Base-by-base conservation (phyloP, 805 yeast genomes). In the Metschnikowia amazonensis region DNA sequence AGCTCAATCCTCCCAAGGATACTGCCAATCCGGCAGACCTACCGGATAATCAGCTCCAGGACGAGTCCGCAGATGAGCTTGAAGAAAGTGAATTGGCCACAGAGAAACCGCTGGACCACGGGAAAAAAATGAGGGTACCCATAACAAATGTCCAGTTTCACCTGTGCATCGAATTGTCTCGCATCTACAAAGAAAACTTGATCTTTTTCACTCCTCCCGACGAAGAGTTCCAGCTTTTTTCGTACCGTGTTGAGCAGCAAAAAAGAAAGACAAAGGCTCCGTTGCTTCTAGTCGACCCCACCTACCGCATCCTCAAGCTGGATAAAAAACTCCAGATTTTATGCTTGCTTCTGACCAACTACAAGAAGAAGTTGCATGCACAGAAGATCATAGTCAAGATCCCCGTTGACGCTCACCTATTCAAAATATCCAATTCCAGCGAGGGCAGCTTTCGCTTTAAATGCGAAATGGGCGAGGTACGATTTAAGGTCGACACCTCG, bases 191-290 rank as follows among this genome's bases (percentile, higher is more conserved):
- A 14, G 74, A 76, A 5, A 83, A 89, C 54, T 76, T 80, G 46
- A 80, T 90, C 27, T 79, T 82, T 24, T 90, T 89, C 61, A 79
- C 85, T 14, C 97, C 97, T 13, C 97, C 97, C 0, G 97, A 89
- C 41, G 75, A 70, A 46, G 61, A 67, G 45, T 72, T 72, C 42
- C 55, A 58, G 2, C 55, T 70, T 2, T 62, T 72, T 58, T 60
- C 68, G 3, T 68, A 70, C 48, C 59, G 75, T 3, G 72, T 71
- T 34, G 77, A 76, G 16, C 65, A 66, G 31, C 70, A 63, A 43
- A 60, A 72, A 20, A 72, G 71, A 40, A 56, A 53, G 31, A 44
- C 56, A n/a, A 67, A 64, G 43, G 45, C 57, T 34, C 81, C 82
- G 1, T 57, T 78, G 28, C 51, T 79, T n/a, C 60, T 71, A 67